Conservation (phyloP, 176 grass and related monocot genomes). For the Phyllostachys edulis region DNA sequence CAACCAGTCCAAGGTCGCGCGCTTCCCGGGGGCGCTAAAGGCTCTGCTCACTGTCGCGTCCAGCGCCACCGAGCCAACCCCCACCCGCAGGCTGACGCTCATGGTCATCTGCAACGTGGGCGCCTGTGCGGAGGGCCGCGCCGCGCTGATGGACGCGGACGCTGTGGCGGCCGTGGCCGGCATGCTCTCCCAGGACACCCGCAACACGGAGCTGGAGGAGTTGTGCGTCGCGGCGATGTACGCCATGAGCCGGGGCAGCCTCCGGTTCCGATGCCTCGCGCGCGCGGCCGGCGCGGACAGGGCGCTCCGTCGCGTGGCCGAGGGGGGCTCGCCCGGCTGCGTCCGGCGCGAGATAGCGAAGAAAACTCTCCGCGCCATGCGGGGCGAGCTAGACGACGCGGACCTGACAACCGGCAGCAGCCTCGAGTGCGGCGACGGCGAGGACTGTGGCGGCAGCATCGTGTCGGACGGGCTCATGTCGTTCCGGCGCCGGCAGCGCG, state of each 20-base stretch:
- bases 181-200: constrained; percentile 35
- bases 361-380: constrained; percentile 66
- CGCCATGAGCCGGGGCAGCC: constrained; percentile 73
- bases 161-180: constrained; percentile 48
- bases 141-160: constrained; percentile 72
- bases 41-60: constrained; percentile 52
- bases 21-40: constrained; percentile 52
- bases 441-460: constrained; percentile 59
- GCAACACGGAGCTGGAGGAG: constrained; percentile 46
- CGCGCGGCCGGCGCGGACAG: constrained; percentile 54
- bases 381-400: constrained; percentile 38
- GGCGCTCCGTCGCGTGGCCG: constrained; percentile 59
- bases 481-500: constrained; percentile 57
- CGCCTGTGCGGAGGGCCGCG: constrained; percentile 59
- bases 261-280: constrained; percentile 72
- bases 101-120: constrained; percentile 81
- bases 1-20: constrained; percentile 69
- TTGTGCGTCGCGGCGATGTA: constrained; percentile 75
- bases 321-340: constrained; percentile 27
- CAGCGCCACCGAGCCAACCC: not conserved
- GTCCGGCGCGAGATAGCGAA: constrained; percentile 75
- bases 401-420: constrained; percentile 48
- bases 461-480: constrained; percentile 81
- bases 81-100: constrained; percentile 62
- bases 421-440: constrained; percentile 46